phyloP scores from a whole-genome alignment of 2,329 filamentous ascomycete species.

The Aureobasidium sp. region DNA sequence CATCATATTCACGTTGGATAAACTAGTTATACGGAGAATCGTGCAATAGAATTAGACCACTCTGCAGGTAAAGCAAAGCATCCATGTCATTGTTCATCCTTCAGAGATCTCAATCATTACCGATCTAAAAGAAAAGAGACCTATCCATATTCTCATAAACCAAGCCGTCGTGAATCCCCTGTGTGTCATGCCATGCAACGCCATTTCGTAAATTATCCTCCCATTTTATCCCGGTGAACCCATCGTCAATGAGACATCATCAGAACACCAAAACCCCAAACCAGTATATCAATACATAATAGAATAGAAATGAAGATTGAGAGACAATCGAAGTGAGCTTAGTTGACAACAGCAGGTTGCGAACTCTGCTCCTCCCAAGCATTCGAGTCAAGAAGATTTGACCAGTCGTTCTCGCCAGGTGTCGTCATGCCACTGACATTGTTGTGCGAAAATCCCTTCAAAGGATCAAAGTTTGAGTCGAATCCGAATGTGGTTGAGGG shows the following conservation, averaged over 20 bases:
- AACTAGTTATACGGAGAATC: not conserved
- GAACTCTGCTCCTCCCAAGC: slow-evolving; percentile 19
- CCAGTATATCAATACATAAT: not conserved
- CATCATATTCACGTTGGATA: not conserved
- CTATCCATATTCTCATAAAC: not conserved
- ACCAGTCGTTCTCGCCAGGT: slow-evolving; percentile 23
- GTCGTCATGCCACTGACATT: slow-evolving; percentile 21
- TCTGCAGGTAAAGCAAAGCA: not conserved
- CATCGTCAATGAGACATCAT: not conserved
- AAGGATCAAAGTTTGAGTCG: slow-evolving; percentile 19
- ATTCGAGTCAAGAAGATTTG: slow-evolving; percentile 24
- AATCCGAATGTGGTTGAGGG: slow-evolving; percentile 19
- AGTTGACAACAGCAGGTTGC: slow-evolving; percentile 4
- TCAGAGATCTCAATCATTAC: not conserved
- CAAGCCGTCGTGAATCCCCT: not conserved
- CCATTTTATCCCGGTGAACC: not conserved
- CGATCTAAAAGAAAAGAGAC: not conserved
- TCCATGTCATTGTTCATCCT: not conserved
- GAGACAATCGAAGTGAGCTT: not conserved
- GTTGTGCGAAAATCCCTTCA: slow-evolving; percentile 21
- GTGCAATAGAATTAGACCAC: not conserved
- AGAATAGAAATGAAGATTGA: not conserved
- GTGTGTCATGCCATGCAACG: not conserved
- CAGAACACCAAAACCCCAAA: not conserved
- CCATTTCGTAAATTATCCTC: not conserved